Evolutionary conservation across 805 yeast species (phyloP).

Genomic region (Scheffersomyces coipomensis): DNA sequence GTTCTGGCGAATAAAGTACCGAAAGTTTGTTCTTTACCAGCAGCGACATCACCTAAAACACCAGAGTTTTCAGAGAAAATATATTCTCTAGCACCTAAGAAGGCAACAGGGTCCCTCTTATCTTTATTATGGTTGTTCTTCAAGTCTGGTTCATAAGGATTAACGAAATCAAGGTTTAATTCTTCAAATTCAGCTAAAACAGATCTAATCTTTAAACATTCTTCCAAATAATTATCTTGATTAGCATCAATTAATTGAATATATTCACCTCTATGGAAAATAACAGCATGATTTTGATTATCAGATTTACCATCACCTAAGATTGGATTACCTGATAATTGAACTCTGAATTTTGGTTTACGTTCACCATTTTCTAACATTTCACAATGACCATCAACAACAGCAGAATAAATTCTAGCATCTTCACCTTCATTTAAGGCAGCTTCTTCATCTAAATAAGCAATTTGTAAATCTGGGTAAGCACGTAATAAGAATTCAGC

Average conservation of each 20-base stretch:
- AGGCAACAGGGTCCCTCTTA: conserved; percentile 63
- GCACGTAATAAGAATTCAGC: conserved; percentile 60
- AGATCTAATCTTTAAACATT: conserved; percentile 74
- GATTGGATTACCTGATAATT: conserved; percentile 76
- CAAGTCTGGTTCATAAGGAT: conserved; percentile 77
- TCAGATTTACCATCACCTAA: conserved; percentile 85
- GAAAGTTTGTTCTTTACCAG: conserved; percentile 86
- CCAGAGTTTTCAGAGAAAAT: conserved; percentile 83
- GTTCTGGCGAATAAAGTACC: conserved; percentile 84
- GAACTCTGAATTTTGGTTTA: conserved; percentile 61
- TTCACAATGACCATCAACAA: conserved; percentile 72
- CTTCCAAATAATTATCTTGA: conserved; percentile 81
- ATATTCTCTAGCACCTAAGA: conserved; percentile 81
- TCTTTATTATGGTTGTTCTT: conserved; percentile 52
- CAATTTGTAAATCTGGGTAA: conserved; percentile 65
- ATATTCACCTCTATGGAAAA: conserved; percentile 78
- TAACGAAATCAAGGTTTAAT: conserved; percentile 56
- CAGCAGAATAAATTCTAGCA: conserved; percentile 54
- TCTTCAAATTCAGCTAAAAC: conserved; percentile 78
- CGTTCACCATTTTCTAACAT: conserved; percentile 56
- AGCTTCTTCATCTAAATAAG: conserved; percentile 56
- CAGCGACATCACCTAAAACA: conserved; percentile 80
- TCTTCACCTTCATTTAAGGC: conserved; percentile 42
- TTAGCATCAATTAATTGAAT: conserved; percentile 81
- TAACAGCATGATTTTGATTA: conserved; percentile 74